phyloP scores from a whole-genome alignment of 2,329 filamentous ascomycete species.

The Dactylellina parvicollis region DNA sequence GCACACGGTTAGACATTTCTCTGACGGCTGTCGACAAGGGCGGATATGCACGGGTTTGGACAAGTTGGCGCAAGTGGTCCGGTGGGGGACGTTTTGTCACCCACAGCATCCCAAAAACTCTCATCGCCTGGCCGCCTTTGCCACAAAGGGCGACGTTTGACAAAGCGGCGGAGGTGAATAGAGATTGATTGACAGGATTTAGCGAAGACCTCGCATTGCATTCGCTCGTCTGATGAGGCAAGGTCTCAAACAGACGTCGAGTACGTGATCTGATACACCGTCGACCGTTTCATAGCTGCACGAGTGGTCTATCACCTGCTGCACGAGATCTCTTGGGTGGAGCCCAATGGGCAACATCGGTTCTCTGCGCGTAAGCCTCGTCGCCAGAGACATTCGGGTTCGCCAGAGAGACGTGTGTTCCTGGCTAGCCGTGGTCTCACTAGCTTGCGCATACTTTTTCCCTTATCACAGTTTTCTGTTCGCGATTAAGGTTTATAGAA shows the following conservation, averaged over 20 bases:
- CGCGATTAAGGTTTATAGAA: neutral
- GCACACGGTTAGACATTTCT: neutral
- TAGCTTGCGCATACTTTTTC: slow-evolving; percentile 28
- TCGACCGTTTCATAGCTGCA: slow-evolving; percentile 41
- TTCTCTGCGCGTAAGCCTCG: neutral
- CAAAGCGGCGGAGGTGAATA: neutral
- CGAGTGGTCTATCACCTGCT: slow-evolving; percentile 18
- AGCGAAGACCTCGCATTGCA: slow-evolving; percentile 19
- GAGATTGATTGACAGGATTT: slow-evolving; percentile 18
- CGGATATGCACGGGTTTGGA: neutral
- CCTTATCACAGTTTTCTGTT: neutral
- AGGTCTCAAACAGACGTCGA: slow-evolving; percentile 27
- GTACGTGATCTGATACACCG: slow-evolving; percentile 16
- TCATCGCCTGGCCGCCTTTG: neutral
- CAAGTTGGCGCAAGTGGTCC: neutral
- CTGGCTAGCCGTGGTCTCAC: slow-evolving; percentile 7
- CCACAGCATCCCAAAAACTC: neutral
- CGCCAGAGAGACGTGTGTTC: neutral
- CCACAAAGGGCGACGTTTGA: neutral
- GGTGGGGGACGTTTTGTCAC: no score
- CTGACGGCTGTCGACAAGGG: neutral
- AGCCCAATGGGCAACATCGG: neutral
- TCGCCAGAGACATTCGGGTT: neutral
- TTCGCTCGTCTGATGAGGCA: slow-evolving; percentile 30
- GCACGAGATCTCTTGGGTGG: slow-evolving; percentile 13